Percentiles rank a stretch among this genome's conserved stretches.
phyloP scores from a whole-genome alignment of 352 stramenopile species.

The Plasmopara halstedii region DNA sequence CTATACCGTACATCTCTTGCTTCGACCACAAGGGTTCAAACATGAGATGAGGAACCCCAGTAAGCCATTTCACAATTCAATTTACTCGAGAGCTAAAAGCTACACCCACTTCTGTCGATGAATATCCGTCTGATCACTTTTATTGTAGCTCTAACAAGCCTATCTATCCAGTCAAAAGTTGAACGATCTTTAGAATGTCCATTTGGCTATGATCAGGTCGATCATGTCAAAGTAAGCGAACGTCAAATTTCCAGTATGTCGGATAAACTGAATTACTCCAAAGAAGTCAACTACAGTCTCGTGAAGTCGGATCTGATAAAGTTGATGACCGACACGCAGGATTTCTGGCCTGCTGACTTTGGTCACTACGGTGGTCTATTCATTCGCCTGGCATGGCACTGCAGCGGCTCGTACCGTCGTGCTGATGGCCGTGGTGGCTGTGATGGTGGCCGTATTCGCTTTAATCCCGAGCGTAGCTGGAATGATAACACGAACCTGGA shows the following conservation, averaged over 20 bases:
- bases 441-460: conserved; percentile 27
- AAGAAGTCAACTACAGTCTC: conserved; percentile 33
- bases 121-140: too few relatives aligned
- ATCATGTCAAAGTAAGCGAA: conserved; percentile 17
- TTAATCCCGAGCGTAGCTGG: conserved; percentile 39
- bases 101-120: too few relatives aligned
- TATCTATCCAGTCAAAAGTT: too few relatives aligned
- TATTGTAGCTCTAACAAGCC: too few relatives aligned
- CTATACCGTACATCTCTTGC: too few relatives aligned
- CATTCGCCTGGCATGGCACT: conserved; percentile 73
- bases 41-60: too few relatives aligned
- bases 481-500: conserved; percentile 56
- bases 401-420: conserved; percentile 33
- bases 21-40: too few relatives aligned
- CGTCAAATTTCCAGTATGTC: conserved; percentile 25
- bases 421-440: conserved; percentile 27
- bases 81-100: not conserved
- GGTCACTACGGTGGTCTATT: conserved; percentile 84
- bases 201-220: conserved; percentile 30
- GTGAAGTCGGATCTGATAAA: conserved; percentile 63
- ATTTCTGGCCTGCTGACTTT: conserved; percentile 84
- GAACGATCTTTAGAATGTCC: conserved; percentile 10
- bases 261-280: conserved; percentile 23
- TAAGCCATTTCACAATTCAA: too few relatives aligned
- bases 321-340: conserved; percentile 69